Evolutionary conservation across 2,329 filamentous ascomycete species (phyloP).

Genomic region (Xylariomycetidae sp.): DNA sequence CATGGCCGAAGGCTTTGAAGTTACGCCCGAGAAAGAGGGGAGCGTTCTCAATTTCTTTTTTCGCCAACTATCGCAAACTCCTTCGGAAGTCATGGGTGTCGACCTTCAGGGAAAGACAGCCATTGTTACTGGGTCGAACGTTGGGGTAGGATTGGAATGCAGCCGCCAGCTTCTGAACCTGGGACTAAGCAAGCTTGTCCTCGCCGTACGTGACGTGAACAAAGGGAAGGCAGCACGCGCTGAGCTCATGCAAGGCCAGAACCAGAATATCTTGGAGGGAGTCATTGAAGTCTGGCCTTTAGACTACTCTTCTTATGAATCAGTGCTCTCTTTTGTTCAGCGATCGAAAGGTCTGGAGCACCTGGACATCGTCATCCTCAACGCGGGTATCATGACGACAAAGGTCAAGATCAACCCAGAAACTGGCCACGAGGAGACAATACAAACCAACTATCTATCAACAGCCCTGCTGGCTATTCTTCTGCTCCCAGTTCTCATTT

Average conservation of each 20-base stretch:
- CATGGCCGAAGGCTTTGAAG: no score
- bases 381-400: constrained; percentile 24
- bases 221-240: constrained; percentile 15
- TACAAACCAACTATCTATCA: constrained; percentile 47
- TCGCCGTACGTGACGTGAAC: constrained; percentile 28
- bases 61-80: no score
- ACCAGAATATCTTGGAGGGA: constrained; percentile 15
- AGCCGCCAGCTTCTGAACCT: constrained; percentile 28
- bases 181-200: constrained; percentile 28
- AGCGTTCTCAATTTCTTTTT: no score
- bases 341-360: constrained; percentile 26
- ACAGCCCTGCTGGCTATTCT: constrained; percentile 43
- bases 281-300: constrained; percentile 33
- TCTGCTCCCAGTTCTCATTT: constrained; percentile 25
- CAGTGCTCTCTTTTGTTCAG: constrained; percentile 32
- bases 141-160: constrained; percentile 34
- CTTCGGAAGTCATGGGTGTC: no score
- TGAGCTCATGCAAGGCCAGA: constrained; percentile 16
- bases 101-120: no score
- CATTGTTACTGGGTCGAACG: constrained; percentile 35
- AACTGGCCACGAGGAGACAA: constrained; percentile 33
- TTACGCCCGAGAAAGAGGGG: no score
- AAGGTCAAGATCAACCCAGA: constrained; percentile 2
- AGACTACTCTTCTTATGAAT: constrained; percentile 32
- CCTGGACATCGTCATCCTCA: constrained; percentile 37